phyloP scores from a whole-genome alignment of 495 filamentous ascomycete species.

The Daldinia caldariorum region DNA sequence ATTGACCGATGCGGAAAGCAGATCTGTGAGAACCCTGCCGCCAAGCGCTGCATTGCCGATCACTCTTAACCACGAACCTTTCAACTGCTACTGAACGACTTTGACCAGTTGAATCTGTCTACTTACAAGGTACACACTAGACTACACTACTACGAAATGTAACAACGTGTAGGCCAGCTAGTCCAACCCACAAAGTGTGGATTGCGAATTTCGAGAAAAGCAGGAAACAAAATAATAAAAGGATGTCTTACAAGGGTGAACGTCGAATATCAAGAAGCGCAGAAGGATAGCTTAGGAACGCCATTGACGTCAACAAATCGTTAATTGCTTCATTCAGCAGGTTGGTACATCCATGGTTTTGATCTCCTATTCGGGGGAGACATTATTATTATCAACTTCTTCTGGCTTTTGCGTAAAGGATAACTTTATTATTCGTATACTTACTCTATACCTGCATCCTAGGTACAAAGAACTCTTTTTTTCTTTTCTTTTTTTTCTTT shows the following conservation, averaged over 20 bases:
- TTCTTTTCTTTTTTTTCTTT: too few species aligned
- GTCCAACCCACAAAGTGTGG: constrained; percentile 30
- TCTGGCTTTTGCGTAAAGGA: constrained; percentile 1
- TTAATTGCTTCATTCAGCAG: background rate
- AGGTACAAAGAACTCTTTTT: background rate
- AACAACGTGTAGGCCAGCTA: constrained; percentile 4
- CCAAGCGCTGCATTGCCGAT: constrained; percentile 43
- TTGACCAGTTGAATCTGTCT: background rate
- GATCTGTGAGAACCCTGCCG: constrained; percentile 38
- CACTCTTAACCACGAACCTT: constrained; percentile 36
- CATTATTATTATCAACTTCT: background rate
- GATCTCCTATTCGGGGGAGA: background rate
- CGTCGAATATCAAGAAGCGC: constrained; percentile 14
- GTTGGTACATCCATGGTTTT: background rate
- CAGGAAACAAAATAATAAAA: constrained; percentile 23
- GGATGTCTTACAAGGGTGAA: constrained; percentile 24
- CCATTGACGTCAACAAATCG: constrained; percentile 38
- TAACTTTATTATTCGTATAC: background rate
- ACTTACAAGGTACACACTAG: too few species aligned
- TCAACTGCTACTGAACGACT: constrained; percentile 28
- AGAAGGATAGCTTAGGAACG: constrained; percentile 17
- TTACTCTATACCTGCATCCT: too few species aligned
- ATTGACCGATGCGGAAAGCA: constrained; percentile 41
- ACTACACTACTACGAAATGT: background rate
- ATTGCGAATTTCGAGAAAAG: constrained; percentile 29